phyloP scores from a whole-genome alignment of 495 filamentous ascomycete genomes.

The Rhypophila decipiens region DNA sequence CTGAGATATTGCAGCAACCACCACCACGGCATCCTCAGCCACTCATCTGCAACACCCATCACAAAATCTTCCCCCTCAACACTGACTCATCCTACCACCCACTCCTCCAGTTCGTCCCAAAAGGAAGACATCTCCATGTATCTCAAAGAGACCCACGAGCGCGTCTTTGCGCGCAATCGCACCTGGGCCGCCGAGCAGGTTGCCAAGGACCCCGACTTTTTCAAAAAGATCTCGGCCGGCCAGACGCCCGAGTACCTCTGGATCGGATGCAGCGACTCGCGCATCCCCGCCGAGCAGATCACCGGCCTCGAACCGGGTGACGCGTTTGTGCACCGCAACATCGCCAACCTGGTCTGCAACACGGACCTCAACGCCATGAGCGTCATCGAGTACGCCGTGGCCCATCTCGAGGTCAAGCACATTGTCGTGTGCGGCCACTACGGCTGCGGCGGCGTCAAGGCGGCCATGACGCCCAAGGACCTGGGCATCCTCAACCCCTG shows the following conservation, averaged over 20 bases:
- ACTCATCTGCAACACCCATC: background rate
- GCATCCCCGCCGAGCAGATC: slow-evolving; percentile 56
- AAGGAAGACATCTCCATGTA: slow-evolving; percentile 35
- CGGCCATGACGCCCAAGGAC: slow-evolving; percentile 52
- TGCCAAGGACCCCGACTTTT: slow-evolving; percentile 49
- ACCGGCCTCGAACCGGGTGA: slow-evolving; percentile 54
- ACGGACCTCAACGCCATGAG: slow-evolving; percentile 55
- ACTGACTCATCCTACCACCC: background rate
- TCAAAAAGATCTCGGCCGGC: slow-evolving; percentile 44
- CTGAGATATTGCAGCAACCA: background rate
- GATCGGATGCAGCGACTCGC: slow-evolving; percentile 59
- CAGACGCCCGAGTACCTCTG: slow-evolving; percentile 57
- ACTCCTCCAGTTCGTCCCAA: background rate
- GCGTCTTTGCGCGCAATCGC: slow-evolving; percentile 49
- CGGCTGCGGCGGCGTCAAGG: slow-evolving; percentile 58
- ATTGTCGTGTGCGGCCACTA: slow-evolving; percentile 61
- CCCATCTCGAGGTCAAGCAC: slow-evolving; percentile 55
- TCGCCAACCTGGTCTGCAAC: slow-evolving; percentile 55
- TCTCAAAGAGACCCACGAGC: slow-evolving; percentile 43
- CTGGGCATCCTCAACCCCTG: slow-evolving; percentile 55
- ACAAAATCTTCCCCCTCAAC: background rate
- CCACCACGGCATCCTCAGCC: background rate
- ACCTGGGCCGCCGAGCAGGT: slow-evolving; percentile 48
- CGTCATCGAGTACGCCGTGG: slow-evolving; percentile 57
- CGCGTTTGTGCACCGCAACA: slow-evolving; percentile 58